Evolutionary conservation across 2,329 filamentous ascomycete genomes (phyloP).

Genomic region (Neocucurbitaria cava): DNA sequence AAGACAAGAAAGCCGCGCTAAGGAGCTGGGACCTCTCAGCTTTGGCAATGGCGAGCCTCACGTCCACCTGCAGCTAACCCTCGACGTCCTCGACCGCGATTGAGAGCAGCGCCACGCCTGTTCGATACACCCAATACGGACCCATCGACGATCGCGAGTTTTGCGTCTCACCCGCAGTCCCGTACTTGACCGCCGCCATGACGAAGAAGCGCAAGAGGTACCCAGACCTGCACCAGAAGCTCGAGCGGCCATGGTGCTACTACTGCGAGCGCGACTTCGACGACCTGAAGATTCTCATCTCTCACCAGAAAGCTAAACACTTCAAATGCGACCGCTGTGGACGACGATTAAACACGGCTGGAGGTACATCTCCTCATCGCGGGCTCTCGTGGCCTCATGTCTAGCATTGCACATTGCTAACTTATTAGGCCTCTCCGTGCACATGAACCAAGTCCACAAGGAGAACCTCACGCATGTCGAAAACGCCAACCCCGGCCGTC

Average conservation of each 20-base stretch:
- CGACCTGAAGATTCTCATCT: conserved; percentile 93
- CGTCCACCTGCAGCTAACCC: not conserved
- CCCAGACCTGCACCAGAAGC: conserved; percentile 85
- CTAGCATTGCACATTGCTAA: too few species aligned
- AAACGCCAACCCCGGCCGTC: conserved; percentile 87
- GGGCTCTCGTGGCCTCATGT: not conserved
- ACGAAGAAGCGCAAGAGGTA: conserved; percentile 86
- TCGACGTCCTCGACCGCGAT: conserved; percentile 8
- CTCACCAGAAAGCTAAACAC: conserved; percentile 98
- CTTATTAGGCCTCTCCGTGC: conserved; percentile 92
- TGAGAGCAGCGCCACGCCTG: conserved; percentile 2
- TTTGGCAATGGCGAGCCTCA: conserved; percentile 26
- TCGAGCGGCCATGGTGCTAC: conserved; percentile 93
- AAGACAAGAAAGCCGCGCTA: conserved; percentile 27
- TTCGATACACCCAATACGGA: not conserved
- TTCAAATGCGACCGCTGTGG: conserved; percentile 96
- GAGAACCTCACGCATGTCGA: conserved; percentile 86
- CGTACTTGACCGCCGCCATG: conserved; percentile 24
- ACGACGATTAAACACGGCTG: conserved; percentile 88
- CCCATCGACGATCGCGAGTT: not conserved
- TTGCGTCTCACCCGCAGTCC: not conserved
- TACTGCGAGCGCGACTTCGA: conserved; percentile 99
- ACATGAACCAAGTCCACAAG: conserved; percentile 99
- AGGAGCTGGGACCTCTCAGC: conserved; percentile 16
- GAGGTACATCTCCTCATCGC: conserved; percentile 66